Evolutionary conservation across 306 rosid genomes (phyloP), one percentile per base, ranked within the genome.

Genomic region (Pterocarpus santalinus): DNA sequence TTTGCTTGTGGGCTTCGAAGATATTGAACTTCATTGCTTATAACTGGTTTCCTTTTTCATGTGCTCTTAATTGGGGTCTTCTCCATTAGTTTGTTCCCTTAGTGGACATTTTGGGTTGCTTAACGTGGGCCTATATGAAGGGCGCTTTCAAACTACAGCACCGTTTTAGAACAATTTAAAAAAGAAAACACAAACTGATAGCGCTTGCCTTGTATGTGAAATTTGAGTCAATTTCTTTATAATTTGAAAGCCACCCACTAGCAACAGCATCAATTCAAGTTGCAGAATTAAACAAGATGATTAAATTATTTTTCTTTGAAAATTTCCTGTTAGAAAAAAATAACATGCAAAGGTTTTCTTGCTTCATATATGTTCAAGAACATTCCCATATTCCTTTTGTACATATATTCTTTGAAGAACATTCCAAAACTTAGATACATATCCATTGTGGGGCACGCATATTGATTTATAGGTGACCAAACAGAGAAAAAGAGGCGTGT

Each of bases 401-500:
- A 43, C 1, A 7, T 13, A 51, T 51, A 43, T 43, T 69, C 44
- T 13, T 46, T 46, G n/a, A 39, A 61, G 60, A 75, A 43, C 47
- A 33, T 33, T 70, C 75, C 62, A 44, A 47, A 47, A 63, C 56
- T n/a, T 49, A 47, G 69, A 32, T 46, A n/a, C 9, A 15, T 15
- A 63, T 5, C 51, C 2, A 44, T 43, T 15, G 35, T 49, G 16
- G 30, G 43, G n/a, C 39, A 77, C 68, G 2, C 55, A 22, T 77
- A 30, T 52, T 49, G 22, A 32, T 13, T 14, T 67, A 41, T 49
- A 69, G 76, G 41, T 55, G 28, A 64, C 30, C 78, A 55, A 69
- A 30, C 14, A 46, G 15, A 65, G 35, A 32, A 30, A 41, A 78
- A 55, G 76, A 67, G 69, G 41, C 63, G 77, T 60, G 77, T 60